Conservation (phyloP, 2,329 filamentous ascomycete species). For the Metarhizium rileyi region DNA sequence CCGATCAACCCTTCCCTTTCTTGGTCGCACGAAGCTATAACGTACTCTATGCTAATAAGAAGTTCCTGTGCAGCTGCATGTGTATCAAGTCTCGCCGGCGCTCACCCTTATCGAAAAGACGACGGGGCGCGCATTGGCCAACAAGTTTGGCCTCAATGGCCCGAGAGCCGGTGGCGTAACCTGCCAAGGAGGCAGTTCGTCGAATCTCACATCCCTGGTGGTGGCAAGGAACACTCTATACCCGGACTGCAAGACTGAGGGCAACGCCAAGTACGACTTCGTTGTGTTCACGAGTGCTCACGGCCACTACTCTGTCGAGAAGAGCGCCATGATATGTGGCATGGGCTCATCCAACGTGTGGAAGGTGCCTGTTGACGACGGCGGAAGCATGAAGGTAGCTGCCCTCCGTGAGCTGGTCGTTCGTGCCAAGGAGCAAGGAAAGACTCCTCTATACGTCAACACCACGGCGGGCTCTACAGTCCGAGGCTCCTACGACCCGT, state of each 20-base stretch:
- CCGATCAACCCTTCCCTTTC: not conserved
- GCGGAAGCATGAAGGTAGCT: constrained; percentile 60
- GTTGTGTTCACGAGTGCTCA: constrained; percentile 82
- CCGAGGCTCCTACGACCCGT: constrained; percentile 77
- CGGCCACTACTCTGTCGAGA: constrained; percentile 91
- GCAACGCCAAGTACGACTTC: constrained; percentile 57
- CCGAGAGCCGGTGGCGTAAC: constrained; percentile 64
- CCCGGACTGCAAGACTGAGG: constrained; percentile 64
- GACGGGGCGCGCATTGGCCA: constrained; percentile 62
- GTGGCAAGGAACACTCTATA: constrained; percentile 81
- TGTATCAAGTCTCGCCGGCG: constrained; percentile 88
- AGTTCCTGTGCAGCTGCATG: constrained; percentile 52
- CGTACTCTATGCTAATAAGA: no score
- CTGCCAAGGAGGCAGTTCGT: constrained; percentile 73
- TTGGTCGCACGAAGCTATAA: no score
- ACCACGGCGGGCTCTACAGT: constrained; percentile 94
- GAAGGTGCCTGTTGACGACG: constrained; percentile 60
- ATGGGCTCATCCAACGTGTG: constrained; percentile 68
- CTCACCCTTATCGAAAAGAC: constrained; percentile 81
- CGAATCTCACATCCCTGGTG: constrained; percentile 77
- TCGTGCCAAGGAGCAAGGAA: constrained; percentile 53
- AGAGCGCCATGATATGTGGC: constrained; percentile 84
- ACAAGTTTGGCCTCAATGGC: constrained; percentile 65
- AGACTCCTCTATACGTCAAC: constrained; percentile 89
- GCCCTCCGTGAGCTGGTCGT: constrained; percentile 55